Evolutionary conservation across 1,284 basidiomycete species (phyloP).

Genomic region (Puccinia polysora): DNA sequence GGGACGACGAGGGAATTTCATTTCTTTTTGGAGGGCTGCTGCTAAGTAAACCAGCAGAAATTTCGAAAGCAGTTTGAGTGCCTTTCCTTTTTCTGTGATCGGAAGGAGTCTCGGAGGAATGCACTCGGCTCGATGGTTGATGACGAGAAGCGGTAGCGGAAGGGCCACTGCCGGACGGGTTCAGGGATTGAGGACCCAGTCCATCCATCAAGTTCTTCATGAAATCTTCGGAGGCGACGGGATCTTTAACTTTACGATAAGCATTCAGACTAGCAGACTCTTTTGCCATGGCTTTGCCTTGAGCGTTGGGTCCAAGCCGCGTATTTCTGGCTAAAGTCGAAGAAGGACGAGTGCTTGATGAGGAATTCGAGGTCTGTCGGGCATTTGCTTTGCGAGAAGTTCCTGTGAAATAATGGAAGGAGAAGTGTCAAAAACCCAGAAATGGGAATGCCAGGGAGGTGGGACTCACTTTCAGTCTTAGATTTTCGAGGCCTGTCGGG

Average conservation of each 20-base stretch:
- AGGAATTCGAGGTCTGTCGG: slow-evolving; percentile 3
- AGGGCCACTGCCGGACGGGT: not conserved
- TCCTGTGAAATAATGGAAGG: not conserved
- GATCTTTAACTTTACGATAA: slow-evolving; percentile 34
- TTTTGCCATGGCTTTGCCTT: slow-evolving; percentile 1
- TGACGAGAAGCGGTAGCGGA: not conserved
- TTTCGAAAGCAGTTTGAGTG: not conserved
- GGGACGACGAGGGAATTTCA: slow-evolving; percentile 24
- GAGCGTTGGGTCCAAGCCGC: not conserved
- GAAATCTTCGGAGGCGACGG: slow-evolving; percentile 29
- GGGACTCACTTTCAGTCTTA: not conserved
- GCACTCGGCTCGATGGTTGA: not conserved
- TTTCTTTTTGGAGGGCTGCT: not conserved
- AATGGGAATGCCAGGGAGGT: not conserved
- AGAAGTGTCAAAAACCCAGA: not conserved
- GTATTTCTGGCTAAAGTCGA: not conserved
- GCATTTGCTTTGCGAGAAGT: slow-evolving; percentile 9
- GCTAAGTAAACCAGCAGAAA: not conserved
- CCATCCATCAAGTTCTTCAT: slow-evolving; percentile 26
- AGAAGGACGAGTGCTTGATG: slow-evolving; percentile 4
- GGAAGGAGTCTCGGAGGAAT: not conserved
- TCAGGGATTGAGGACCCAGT: slow-evolving; percentile 24
- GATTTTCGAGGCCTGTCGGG: not conserved
- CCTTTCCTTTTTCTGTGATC: slow-evolving; percentile 35
- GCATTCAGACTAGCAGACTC: slow-evolving; percentile 7